A percentile compares a stretch with the other conserved stretches of the same genome.
These are phyloP conservation scores for Ceratocystis smalleyi DNA, from an alignment of 2,329 filamentous ascomycete species.

Conservation along the genomic window DNA sequence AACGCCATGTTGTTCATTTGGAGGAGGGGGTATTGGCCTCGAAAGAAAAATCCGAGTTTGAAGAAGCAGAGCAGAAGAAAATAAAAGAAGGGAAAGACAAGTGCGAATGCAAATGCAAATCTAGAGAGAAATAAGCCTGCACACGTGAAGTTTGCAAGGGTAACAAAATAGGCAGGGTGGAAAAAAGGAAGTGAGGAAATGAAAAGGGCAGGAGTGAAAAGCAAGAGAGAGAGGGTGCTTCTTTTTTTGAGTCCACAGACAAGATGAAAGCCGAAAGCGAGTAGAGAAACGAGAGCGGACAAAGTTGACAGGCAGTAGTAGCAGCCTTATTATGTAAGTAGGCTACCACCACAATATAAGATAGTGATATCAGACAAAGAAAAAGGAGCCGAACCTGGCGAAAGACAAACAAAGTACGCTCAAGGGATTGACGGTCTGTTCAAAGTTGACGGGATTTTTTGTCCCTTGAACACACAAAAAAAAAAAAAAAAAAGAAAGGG, in stretches of 20 bases:
- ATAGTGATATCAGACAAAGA: background rate
- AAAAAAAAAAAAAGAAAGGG: no score
- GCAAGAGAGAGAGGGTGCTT: background rate
- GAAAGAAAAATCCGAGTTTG: background rate
- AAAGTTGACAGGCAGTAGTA: background rate
- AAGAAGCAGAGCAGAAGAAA: constrained; percentile 12
- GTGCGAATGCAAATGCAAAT: background rate
- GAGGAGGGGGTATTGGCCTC: background rate
- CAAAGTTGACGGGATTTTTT: background rate
- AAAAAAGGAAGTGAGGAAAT: background rate
- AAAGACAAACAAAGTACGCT: background rate
- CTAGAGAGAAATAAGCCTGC: background rate
- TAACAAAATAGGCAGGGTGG: background rate
- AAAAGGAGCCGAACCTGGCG: background rate
- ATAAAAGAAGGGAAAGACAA: constrained; percentile 2
- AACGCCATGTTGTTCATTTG: constrained; percentile 34
- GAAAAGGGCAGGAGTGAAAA: background rate
- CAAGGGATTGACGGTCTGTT: background rate
- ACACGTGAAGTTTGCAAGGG: constrained; percentile 9
- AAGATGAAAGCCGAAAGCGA: background rate
- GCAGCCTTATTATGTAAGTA: background rate
- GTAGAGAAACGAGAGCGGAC: background rate
- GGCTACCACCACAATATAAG: background rate
- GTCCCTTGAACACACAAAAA: background rate
- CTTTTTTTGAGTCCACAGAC: background rate